phyloP scores from a whole-genome alignment of 305 asterid species.

The Fraxinus dipetala region DNA sequence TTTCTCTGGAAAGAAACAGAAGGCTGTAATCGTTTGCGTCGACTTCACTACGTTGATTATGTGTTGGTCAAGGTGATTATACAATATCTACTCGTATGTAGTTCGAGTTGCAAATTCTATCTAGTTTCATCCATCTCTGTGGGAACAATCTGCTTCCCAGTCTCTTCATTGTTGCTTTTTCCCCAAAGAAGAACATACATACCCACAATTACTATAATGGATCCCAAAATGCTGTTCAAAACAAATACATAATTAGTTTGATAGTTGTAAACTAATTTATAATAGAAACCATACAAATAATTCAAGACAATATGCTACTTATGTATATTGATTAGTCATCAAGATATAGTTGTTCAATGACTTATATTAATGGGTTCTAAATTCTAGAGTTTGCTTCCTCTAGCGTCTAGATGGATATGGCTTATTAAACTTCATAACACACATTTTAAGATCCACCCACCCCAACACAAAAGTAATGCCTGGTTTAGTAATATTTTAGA shows the following conservation, averaged over 20 bases:
- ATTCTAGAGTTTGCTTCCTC: not conserved
- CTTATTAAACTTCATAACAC: not conserved
- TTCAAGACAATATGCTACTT: not conserved
- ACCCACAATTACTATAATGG: constrained; percentile 57
- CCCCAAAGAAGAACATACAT: constrained; percentile 82
- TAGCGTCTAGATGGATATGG: not conserved
- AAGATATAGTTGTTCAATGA: not conserved
- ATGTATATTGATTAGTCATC: not conserved
- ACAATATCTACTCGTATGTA: not conserved
- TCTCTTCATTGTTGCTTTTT: constrained; percentile 43
- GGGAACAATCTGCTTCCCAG: constrained; percentile 20
- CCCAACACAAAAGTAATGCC: not conserved
- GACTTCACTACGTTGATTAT: not conserved
- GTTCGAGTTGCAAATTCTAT: not conserved
- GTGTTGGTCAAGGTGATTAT: not conserved
- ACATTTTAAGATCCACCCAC: not conserved
- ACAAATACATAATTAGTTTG: not conserved
- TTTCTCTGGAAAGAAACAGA: not conserved
- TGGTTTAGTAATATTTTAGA: not conserved
- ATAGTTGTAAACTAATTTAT: not conserved
- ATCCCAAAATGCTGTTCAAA: constrained; percentile 66
- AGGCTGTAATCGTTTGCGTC: not conserved
- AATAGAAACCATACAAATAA: not conserved
- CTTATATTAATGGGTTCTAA: not conserved
- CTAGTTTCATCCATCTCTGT: constrained; percentile 21